Percentiles rank a stretch among this genome's conserved stretches.
These are phyloP conservation scores for Saxophila tyrrhenica DNA, from an alignment of 495 filamentous ascomycete genomes.

Conservation along the genomic window DNA sequence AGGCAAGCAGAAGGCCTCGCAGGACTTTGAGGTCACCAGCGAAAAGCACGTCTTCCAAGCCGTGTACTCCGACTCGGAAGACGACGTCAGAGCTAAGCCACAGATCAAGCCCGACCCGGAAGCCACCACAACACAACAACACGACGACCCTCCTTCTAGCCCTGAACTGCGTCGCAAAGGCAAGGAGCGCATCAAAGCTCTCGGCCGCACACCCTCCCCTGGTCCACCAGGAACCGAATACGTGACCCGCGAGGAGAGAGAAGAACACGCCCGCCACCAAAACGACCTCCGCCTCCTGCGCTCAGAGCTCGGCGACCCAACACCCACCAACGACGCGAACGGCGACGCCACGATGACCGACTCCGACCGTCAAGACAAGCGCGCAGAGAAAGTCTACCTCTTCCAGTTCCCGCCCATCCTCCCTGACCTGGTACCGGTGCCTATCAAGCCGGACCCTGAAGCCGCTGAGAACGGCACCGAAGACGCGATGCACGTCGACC, in stretches of 20 bases:
- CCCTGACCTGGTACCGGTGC: conserved; percentile 34
- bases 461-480: neutral
- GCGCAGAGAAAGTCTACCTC: conserved; percentile 46
- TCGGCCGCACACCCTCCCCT: neutral
- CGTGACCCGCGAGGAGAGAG: conserved; percentile 34
- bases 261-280: conserved; percentile 30
- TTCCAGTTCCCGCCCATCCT: conserved; percentile 55
- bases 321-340: conserved; percentile 19
- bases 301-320: conserved; percentile 26
- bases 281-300: conserved; percentile 25
- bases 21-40: conserved; percentile 28
- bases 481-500: conserved; percentile 10
- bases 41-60: conserved; percentile 24
- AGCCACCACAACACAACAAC: neutral
- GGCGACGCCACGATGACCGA: conserved; percentile 29
- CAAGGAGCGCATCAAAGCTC: conserved; percentile 18
- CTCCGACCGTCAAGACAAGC: conserved; percentile 23
- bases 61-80: conserved; percentile 30
- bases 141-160: conserved; percentile 3
- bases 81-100: conserved; percentile 28
- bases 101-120: conserved; percentile 25
- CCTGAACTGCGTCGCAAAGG: conserved; percentile 23
- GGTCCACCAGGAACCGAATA: conserved; percentile 14
- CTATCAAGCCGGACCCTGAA: conserved; percentile 31
- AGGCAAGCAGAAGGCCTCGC: conserved; percentile 22